Evolutionary conservation across 441 rosid species (phyloP).

Genomic region (Francoa sonchifolia): DNA sequence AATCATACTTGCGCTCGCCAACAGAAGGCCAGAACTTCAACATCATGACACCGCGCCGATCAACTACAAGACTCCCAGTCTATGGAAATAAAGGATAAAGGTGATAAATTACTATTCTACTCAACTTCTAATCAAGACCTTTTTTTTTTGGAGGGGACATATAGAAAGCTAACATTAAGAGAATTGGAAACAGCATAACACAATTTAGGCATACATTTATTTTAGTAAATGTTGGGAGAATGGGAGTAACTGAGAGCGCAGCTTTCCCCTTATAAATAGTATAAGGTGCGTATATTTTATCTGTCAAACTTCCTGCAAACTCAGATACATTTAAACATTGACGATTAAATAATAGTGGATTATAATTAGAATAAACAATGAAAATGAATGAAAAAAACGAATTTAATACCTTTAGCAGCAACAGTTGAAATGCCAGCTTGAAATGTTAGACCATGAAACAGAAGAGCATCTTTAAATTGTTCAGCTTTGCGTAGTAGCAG

Average conservation of each 20-base stretch:
- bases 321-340: conserved; percentile 1
- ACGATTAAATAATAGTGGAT: neutral
- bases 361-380: neutral
- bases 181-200: no score
- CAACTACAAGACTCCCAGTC: conserved; percentile 50
- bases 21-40: conserved; percentile 68
- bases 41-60: conserved; percentile 61
- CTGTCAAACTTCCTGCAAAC: conserved; percentile 20
- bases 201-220: conserved; percentile 26
- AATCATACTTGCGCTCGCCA: conserved; percentile 85
- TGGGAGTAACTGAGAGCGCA: conserved; percentile 61
- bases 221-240: conserved; percentile 54
- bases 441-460: conserved; percentile 23
- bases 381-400: neutral
- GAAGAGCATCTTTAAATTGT: conserved; percentile 17
- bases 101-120: neutral
- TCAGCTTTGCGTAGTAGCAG: conserved; percentile 17
- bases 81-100: conserved; percentile 15
- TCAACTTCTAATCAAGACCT: neutral
- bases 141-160: neutral
- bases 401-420: conserved; percentile 25
- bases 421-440: conserved; percentile 30
- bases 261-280: conserved; percentile 85
- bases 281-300: conserved; percentile 59
- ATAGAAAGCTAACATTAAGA: neutral